A percentile compares a stretch with the other conserved stretches of the same genome.
These are phyloP conservation scores for Solanum chilense DNA, from an alignment of 257 asterid species.

Conservation along the genomic window DNA sequence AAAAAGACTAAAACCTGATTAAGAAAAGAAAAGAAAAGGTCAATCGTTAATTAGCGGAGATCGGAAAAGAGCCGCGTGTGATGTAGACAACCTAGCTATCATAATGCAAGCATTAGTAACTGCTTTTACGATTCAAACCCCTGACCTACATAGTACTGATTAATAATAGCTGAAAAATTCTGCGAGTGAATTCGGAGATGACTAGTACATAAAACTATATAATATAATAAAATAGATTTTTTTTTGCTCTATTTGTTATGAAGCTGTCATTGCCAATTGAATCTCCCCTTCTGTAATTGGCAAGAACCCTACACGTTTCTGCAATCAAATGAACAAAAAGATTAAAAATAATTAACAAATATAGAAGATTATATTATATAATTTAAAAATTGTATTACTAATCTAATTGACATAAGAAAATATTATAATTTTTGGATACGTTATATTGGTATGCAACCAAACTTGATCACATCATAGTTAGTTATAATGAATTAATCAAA, in stretches of 20 bases:
- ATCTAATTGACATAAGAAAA: neutral
- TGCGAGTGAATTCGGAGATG: neutral
- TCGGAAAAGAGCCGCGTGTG: fast-evolving
- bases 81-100: neutral
- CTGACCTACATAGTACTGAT: neutral
- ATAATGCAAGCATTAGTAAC: neutral
- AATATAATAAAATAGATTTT: neutral
- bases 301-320: slow-evolving; percentile 81
- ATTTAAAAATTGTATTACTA: neutral
- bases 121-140: no score
- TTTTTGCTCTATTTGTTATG: neutral
- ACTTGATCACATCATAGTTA: neutral
- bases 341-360: neutral
- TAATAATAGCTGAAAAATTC: neutral
- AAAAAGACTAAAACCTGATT: neutral
- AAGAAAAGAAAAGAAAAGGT: neutral
- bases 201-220: neutral
- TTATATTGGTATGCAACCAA: neutral
- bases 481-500: neutral
- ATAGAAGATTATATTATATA: neutral
- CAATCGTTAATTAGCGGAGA: neutral
- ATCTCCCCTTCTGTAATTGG: slow-evolving; percentile 68
- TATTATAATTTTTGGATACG: neutral
- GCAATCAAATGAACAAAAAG: slow-evolving; percentile 9
- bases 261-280: slow-evolving; percentile 39